Evolutionary conservation across 495 filamentous ascomycete genomes (phyloP).

Genomic region (Penicillium cataractarum): DNA sequence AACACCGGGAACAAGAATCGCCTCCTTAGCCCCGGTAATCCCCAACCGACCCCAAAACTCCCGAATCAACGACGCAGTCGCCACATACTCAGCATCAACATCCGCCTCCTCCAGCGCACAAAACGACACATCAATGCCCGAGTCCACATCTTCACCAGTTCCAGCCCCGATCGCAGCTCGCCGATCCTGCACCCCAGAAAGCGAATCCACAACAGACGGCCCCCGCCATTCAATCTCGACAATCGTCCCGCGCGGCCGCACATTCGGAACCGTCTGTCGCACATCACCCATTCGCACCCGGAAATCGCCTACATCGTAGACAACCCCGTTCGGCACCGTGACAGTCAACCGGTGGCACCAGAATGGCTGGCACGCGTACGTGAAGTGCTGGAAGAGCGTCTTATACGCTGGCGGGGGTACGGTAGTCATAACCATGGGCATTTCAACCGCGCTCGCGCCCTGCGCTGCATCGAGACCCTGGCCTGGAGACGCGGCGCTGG

Average conservation of each 20-base stretch:
- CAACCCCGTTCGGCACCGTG: constrained; percentile 41
- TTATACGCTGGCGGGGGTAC: constrained; percentile 37
- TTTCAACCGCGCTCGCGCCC: background rate
- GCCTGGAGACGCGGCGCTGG: background rate
- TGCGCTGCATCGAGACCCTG: constrained; percentile 2
- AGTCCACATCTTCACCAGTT: constrained; percentile 27
- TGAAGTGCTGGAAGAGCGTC: constrained; percentile 48
- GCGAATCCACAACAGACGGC: constrained; percentile 40
- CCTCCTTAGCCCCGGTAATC: constrained; percentile 42
- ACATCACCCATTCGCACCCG: constrained; percentile 50
- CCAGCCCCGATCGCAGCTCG: background rate
- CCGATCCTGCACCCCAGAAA: constrained; percentile 5
- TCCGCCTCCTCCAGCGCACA: constrained; percentile 42
- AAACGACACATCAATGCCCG: constrained; percentile 36
- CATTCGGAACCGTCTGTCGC: constrained; percentile 44
- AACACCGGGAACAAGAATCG: constrained; percentile 46
- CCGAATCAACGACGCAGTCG: constrained; percentile 43
- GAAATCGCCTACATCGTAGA: constrained; percentile 52
- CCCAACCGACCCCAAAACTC: constrained; percentile 47
- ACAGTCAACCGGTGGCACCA: constrained; percentile 50
- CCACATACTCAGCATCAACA: constrained; percentile 47
- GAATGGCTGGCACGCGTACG: constrained; percentile 49
- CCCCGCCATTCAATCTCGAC: constrained; percentile 51
- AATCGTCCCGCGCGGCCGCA: constrained; percentile 43
- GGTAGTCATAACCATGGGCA: constrained; percentile 47